Base-by-base conservation (phyloP, 441 rosid species). In the Pelargonium australe region DNA sequence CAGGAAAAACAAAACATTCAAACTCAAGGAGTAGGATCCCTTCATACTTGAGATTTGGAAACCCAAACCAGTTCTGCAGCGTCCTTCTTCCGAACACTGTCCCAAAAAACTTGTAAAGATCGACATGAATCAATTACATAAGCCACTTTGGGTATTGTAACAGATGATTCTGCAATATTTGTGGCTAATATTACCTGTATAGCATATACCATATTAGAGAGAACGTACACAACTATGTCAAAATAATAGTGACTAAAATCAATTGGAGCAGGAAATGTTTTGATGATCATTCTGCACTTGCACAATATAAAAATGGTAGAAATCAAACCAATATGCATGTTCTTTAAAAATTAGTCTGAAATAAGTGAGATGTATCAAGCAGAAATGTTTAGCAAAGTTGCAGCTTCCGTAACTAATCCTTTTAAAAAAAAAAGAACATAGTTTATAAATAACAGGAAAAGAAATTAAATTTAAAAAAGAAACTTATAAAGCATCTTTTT, bases 141-240 rank as follows among this genome's bases (percentile, higher is more conserved):
- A 53, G 97, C 98, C 62, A 88, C 95, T 78, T 94, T 80, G 63
- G 98, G 97, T 80, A 94, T 94, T 66, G 98, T 94, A 70, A 94
- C 96, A 45, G 97, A 94, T 69, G 98, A 94, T 79, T 91, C 98
- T 5, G 98, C 98, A 76, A 91, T 89, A 79, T 94, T 94, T 75
- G 98, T 91, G 65, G 98, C 97, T 79, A 94, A 73, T 76, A 94
- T 94, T 47, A 94, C 95, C 98, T 91, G 83, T 65, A 31, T 77
- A 69, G 75, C 31, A 58, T 4, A 70, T 44, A 55, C 63, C 43
- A 73, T 4, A 16, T 74, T 45, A 63, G 28, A 13, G 31, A n/a
- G 31, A 77, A 70, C 58, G 69, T 13, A 12, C 16, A 57, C 53
- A 67, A 68, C 7, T 20, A 66, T 17, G 61, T 66, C 20, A 77